A percentile compares a stretch with the other conserved stretches of the same genome.
Conservation (phyloP, 225 moss, liverwort and hornwort genomes). For the Bryum argenteum region DNA sequence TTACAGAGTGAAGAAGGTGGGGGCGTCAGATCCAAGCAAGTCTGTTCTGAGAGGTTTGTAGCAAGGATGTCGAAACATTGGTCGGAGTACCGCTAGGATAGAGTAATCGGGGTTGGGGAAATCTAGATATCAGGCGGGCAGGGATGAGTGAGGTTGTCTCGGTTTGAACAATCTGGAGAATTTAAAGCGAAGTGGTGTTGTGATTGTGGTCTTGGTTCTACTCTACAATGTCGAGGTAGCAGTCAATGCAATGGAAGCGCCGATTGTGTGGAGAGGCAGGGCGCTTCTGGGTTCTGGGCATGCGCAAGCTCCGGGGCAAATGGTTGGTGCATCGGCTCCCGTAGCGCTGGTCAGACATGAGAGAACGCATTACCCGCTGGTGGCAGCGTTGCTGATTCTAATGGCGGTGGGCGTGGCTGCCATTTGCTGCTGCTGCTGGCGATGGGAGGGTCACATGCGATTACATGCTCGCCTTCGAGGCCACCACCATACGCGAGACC, state of each 20-base stretch:
- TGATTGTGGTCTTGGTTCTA: slow-evolving; percentile 19
- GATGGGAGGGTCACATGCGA: slow-evolving; percentile 43
- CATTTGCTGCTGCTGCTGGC: slow-evolving; percentile 46
- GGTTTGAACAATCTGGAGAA: slow-evolving; percentile 38
- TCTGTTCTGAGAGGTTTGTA: too few species aligned
- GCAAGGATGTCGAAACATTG: not conserved
- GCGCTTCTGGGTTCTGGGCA: slow-evolving; percentile 7
- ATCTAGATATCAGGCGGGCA: not conserved
- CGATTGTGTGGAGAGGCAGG: slow-evolving; percentile 19
- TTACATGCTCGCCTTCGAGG: slow-evolving; percentile 13
- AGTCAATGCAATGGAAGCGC: slow-evolving; percentile 31
- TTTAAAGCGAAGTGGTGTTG: slow-evolving; percentile 23
- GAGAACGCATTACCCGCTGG: slow-evolving; percentile 24
- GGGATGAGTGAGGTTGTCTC: slow-evolving; percentile 21
- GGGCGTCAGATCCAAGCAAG: too few species aligned
- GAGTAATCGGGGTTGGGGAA: not conserved
- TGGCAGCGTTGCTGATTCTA: slow-evolving; percentile 30
- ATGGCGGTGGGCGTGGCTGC: slow-evolving; percentile 38
- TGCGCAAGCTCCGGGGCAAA: not conserved
- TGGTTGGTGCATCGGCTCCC: not conserved
- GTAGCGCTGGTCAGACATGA: slow-evolving; percentile 5
- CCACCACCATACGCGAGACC: not conserved
- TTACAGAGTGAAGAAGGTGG: too few species aligned
- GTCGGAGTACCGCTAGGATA: too few species aligned
- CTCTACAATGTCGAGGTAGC: slow-evolving; percentile 4